Conservation (phyloP, 257 asterid species). For the Solanum clarkiae region DNA sequence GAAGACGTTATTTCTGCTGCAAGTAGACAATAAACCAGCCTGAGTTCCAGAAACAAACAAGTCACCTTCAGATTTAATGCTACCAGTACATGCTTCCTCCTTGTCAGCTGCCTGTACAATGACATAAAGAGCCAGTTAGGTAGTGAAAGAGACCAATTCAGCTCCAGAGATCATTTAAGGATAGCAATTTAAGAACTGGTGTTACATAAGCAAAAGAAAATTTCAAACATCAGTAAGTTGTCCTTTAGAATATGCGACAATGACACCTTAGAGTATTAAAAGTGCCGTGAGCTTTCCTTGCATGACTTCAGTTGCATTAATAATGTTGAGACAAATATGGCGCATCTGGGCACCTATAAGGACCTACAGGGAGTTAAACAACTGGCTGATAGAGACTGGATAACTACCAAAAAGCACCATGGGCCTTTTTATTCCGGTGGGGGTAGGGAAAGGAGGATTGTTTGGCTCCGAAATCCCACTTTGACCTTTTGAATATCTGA, state of each 20-base stretch:
- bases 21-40: slow-evolving; percentile 29
- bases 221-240: not conserved
- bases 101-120: slow-evolving; percentile 59
- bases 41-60: slow-evolving; percentile 41
- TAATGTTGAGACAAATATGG: not conserved
- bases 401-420: not conserved
- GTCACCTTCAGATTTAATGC: slow-evolving; percentile 70
- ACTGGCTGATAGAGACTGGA: not conserved
- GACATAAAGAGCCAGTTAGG: not conserved
- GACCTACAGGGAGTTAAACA: not conserved
- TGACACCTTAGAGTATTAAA: not conserved
- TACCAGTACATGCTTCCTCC: slow-evolving; percentile 45
- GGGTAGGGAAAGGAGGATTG: not conserved
- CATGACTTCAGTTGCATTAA: not conserved
- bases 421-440: not conserved
- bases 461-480: not conserved
- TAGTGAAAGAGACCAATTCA: not conserved
- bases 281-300: not conserved
- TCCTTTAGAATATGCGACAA: not conserved
- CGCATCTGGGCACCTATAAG: not conserved
- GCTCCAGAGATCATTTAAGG: not conserved
- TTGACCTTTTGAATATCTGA: not conserved
- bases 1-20: slow-evolving; percentile 20
- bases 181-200: not conserved
- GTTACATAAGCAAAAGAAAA: not conserved